phyloP scores from a whole-genome alignment of 2,329 filamentous ascomycete species.

The Biscogniauxia marginata region DNA sequence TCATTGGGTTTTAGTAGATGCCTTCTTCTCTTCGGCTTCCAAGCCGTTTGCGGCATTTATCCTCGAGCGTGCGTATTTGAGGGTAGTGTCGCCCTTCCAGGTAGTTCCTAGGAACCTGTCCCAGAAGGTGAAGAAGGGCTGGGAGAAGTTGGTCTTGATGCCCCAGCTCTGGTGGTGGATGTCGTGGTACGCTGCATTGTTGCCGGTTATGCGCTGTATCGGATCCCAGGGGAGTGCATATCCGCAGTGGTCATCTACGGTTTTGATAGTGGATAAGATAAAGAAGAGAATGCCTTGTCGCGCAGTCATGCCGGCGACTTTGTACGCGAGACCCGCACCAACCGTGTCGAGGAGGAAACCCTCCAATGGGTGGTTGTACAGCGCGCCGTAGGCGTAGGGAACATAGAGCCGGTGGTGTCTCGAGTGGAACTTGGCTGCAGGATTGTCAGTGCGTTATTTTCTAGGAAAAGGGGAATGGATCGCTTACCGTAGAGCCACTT shows the following conservation, averaged over 20 bases:
- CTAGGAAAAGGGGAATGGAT: slow-evolving; percentile 59
- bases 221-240: slow-evolving; percentile 96
- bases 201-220: slow-evolving; percentile 84
- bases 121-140: slow-evolving; percentile 96
- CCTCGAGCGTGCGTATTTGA: slow-evolving; percentile 43
- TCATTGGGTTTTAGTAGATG: slow-evolving; percentile 29
- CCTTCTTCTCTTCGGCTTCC: slow-evolving; percentile 47
- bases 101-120: slow-evolving; percentile 78
- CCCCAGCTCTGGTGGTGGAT: slow-evolving; percentile 99
- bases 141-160: slow-evolving; percentile 92
- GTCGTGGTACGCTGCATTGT: slow-evolving; percentile 96
- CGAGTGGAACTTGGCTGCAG: slow-evolving; percentile 79
- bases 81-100: slow-evolving; percentile 65
- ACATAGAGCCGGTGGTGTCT: slow-evolving; percentile 96
- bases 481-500: slow-evolving; percentile 91
- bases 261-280: slow-evolving; percentile 86
- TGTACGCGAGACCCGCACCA: slow-evolving; percentile 81
- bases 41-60: slow-evolving; percentile 39
- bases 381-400: slow-evolving; percentile 92
- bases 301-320: slow-evolving; percentile 76
- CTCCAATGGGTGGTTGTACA: slow-evolving; percentile 96
- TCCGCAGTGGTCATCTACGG: slow-evolving; percentile 95
- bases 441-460: slow-evolving; percentile 22
- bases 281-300: slow-evolving; percentile 91
- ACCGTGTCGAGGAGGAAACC: slow-evolving; percentile 91